Base-by-base conservation (phyloP, 345 rosid species). In the Syzygium grande region DNA sequence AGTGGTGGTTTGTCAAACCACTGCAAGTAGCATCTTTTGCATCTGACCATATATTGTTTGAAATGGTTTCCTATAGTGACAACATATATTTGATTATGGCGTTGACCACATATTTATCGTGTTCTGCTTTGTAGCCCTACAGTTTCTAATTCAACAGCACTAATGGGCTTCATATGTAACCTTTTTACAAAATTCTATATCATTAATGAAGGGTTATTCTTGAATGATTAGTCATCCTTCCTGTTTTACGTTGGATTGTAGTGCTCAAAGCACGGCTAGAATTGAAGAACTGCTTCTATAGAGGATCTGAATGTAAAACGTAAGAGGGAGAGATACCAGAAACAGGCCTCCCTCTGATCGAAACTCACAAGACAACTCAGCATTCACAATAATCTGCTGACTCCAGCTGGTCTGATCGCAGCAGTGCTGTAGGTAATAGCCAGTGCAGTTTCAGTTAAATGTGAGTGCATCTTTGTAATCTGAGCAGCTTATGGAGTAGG, bases 371-470 rank as follows among this genome's bases (percentile, higher is more conserved):
- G 98, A 53, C 96, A 95, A 88, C 97, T 97, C 61, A 94, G 98
- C 91, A 90, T 97, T 87, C 99, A 96, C 43, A 98, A 97, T 73
- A 97, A 96, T 95, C 97, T 88, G 96, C 98, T 89, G 95, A 96
- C 34, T 94, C 99, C 46, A 90, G 90, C 91, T 96, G 96, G 97
- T 93, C 99, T 34, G 92, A 95, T 87, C 91, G 89, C 86, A 87
- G 87, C 27, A 34, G 87, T 89, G 92, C 91, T 52, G 89, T 97
- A 89, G 99, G 98, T 94, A 51, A 86, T 59, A 68, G 46, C 46
- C 19, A 34, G 46, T 68, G 80, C 7, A 38, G 79, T 34, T 34
- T 19, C 59, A 43, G 38, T 38, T 54, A 30, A 52, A 84, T 49
- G 56, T 25, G 59, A 85, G 25, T 84, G 85, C 53, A 46, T 46